Evolutionary conservation across 768 basidiomycete genomes (phyloP).

Genomic region (Russula ochroleuca): DNA sequence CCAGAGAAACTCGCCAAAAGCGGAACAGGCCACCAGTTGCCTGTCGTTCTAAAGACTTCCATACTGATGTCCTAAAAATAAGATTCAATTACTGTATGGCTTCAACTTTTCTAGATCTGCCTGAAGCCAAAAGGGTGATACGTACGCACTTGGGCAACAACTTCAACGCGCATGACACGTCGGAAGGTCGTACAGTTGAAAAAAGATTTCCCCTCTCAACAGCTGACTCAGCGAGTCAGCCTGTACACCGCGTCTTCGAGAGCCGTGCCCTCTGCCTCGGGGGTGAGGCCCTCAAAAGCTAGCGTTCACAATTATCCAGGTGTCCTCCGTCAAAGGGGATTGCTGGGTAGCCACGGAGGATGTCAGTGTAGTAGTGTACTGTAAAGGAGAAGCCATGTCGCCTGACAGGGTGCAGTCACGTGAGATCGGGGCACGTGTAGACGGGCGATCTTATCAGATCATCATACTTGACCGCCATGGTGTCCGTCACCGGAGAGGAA

Average conservation of each 20-base stretch:
- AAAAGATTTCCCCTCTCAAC: conserved; percentile 55
- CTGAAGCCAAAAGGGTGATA: neutral
- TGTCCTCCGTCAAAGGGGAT: conserved; percentile 50
- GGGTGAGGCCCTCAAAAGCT: conserved; percentile 60
- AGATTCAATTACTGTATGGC: too few relatives aligned
- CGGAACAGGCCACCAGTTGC: neutral
- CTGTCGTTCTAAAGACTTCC: conserved; percentile 26
- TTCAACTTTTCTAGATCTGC: neutral
- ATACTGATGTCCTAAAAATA: conserved; percentile 32
- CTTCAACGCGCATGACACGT: conserved; percentile 65
- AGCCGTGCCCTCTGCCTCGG: conserved; percentile 58
- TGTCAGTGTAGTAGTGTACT: neutral
- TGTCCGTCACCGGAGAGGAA: conserved; percentile 56
- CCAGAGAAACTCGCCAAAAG: conserved; percentile 19
- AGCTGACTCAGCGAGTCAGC: conserved; percentile 51
- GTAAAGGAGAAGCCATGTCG: neutral
- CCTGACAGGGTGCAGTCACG: too few relatives aligned
- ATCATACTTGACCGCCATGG: conserved; percentile 30
- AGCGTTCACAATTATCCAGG: conserved; percentile 43
- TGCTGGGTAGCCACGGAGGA: conserved; percentile 41
- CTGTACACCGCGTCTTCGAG: conserved; percentile 49
- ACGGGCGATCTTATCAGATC: too few relatives aligned
- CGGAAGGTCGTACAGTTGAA: conserved; percentile 43
- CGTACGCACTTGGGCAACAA: conserved; percentile 58
- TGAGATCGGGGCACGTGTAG: conserved; percentile 36